Evolutionary conservation across 768 basidiomycete genomes (phyloP).

Genomic region (Astraeus odoratus): DNA sequence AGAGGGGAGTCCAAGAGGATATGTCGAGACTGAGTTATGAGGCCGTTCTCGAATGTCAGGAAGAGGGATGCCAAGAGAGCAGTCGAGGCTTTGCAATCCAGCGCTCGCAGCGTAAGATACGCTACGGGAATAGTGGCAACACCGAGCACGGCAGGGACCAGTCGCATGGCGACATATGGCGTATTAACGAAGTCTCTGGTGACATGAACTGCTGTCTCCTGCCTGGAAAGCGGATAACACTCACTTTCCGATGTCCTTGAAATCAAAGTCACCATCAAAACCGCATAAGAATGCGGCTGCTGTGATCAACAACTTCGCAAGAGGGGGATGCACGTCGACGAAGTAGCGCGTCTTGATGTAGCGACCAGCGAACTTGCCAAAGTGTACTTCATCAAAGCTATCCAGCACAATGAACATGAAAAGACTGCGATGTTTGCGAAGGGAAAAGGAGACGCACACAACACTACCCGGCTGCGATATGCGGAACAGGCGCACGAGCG

Average conservation of each 20-base stretch:
- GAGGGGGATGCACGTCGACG: conserved; percentile 94
- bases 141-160: conserved; percentile 88
- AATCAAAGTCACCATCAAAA: conserved; percentile 91
- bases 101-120: conserved; percentile 88
- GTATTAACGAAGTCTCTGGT: conserved; percentile 74
- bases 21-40: conserved; percentile 92
- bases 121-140: conserved; percentile 84
- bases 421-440: not conserved
- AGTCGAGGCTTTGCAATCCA: conserved; percentile 88
- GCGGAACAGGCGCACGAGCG: conserved; percentile 78
- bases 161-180: conserved; percentile 95
- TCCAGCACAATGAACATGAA: not conserved
- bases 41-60: conserved; percentile 93
- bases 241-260: conserved; percentile 95
- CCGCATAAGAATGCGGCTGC: conserved; percentile 82
- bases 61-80: conserved; percentile 87
- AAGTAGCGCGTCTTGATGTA: conserved; percentile 92
- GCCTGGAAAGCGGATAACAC: conserved; percentile 21
- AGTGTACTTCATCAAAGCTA: conserved; percentile 98
- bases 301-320: conserved; percentile 94
- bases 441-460: conserved; percentile 53
- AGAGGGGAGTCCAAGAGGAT: conserved; percentile 98
- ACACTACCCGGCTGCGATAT: conserved; percentile 85
- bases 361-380: conserved; percentile 92
- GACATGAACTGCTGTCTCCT: conserved; percentile 2